Evolutionary conservation across 2,329 filamentous ascomycete genomes (phyloP).

Genomic region (Diaporthe velutina): DNA sequence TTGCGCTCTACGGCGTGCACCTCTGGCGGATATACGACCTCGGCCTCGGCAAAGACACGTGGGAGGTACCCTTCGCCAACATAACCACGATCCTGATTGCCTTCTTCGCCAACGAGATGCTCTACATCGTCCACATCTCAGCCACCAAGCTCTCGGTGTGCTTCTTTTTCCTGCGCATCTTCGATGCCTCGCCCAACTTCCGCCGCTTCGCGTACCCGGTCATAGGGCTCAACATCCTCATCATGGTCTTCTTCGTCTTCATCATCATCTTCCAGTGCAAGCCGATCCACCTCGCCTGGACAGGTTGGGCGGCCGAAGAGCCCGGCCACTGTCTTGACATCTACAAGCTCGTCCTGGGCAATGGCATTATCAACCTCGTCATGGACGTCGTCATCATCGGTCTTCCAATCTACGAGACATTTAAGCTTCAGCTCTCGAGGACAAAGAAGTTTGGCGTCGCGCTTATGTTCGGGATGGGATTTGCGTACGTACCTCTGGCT

Average conservation of each 20-base stretch:
- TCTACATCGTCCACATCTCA: constrained; percentile 23
- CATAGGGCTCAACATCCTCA: constrained; percentile 18
- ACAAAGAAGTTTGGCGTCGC: constrained; percentile 21
- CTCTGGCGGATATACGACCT: constrained; percentile 5
- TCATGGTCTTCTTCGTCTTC: constrained; percentile 14
- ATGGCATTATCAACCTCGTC: constrained; percentile 24
- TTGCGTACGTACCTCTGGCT: background rate
- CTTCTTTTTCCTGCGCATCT: constrained; percentile 32
- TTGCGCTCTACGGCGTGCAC: constrained; percentile 1
- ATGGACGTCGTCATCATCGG: constrained; percentile 28
- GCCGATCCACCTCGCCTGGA: constrained; percentile 16
- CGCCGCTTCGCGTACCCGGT: constrained; percentile 14
- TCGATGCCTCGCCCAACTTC: constrained; percentile 9
- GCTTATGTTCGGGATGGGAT: constrained; percentile 31
- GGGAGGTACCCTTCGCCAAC: constrained; percentile 5
- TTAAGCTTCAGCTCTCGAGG: constrained; percentile 18
- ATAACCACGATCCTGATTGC: background rate
- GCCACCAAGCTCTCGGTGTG: constrained; percentile 29
- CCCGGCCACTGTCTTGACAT: constrained; percentile 16
- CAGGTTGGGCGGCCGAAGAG: constrained; percentile 3
- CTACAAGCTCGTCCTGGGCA: constrained; percentile 24
- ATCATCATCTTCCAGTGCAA: constrained; percentile 24
- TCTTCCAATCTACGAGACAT: constrained; percentile 25
- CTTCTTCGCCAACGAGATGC: constrained; percentile 21
- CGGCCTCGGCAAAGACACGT: constrained; percentile 20